Base-by-base conservation (phyloP, 805 yeast species). In the Wickerhamomyces chambardii region DNA sequence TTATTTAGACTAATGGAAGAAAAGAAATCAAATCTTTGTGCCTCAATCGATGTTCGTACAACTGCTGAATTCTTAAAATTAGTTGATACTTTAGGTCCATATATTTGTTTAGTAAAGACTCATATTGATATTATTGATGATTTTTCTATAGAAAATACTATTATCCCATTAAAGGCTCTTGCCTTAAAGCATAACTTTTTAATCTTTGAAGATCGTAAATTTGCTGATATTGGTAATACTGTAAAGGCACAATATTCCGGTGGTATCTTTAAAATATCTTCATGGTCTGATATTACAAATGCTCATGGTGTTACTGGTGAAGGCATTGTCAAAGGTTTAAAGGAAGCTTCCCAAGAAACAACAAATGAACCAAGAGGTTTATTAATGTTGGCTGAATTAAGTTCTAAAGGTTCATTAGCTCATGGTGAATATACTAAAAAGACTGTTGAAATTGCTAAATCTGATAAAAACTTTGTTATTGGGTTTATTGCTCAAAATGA, bases 181-280 rank as follows among this genome's bases (percentile, higher is more conserved):
- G 75, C 96, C 16, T 63, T 74, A 47, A 86, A 87, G 53, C 90
- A 89, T 64, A 75, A 82, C 44, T 92, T 92, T 52, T 63, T 92
- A 68, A 81, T 92, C 45, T 92, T 92, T 55, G 99, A 92, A 63
- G 99, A 92, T 62, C 73, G 99, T 44, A 92, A 92, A 63, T 92
- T 92, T 60, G 98, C 99, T 17, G 99, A 92, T 59, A 92, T 92
- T 48, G 99, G 99, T 15, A 86, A 89, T 53, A 92, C 98, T 1
- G 98, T 92, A 36, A 89, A 90, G 62, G 73, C 85, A 31, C 98
- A 92, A 60, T 92, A 90, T 59, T 66, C 83, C 22, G 85, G 94
- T 28, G 98, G 98, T 31, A 80, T 85, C 10, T 87, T 76, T 64
- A 78, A 75, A 53, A 90, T 90, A 41, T 92, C 95, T 12, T 64